These are phyloP conservation scores for Coemansia sp. DNA, from an alignment of 192 early-diverging fungal genomes.

Conservation along the genomic window DNA sequence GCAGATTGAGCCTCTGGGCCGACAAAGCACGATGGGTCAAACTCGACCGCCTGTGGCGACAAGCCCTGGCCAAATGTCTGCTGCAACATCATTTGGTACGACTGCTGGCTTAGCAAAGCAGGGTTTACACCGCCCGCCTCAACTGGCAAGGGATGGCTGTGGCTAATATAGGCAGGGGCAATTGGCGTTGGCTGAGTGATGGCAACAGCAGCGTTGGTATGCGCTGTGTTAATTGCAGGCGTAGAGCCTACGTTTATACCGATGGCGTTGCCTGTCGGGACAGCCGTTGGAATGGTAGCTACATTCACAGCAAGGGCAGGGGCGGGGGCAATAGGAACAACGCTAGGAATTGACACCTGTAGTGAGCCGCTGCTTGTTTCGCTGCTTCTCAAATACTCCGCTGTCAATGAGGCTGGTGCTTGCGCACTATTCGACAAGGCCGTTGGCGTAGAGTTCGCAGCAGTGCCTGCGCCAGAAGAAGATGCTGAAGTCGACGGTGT, in stretches of 20 bases:
- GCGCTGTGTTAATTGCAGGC: neutral
- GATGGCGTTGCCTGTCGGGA: neutral
- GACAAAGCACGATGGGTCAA: slow-evolving; percentile 43
- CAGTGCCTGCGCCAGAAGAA: neutral
- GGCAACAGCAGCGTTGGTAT: slow-evolving; percentile 5
- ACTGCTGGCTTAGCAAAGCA: slow-evolving; percentile 4
- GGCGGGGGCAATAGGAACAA: slow-evolving; percentile 8
- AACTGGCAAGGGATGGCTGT: neutral
- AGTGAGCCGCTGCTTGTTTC: neutral
- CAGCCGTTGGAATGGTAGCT: neutral
- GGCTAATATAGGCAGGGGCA: neutral
- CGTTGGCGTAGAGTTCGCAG: neutral
- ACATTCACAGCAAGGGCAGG: neutral
- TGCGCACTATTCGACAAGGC: neutral
- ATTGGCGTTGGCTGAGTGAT: slow-evolving; percentile 1
- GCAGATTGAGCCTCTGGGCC: slow-evolving; percentile 14
- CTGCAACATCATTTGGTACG: slow-evolving; percentile 24
- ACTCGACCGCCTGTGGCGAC: slow-evolving; percentile 36
- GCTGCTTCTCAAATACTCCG: neutral
- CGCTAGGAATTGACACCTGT: neutral
- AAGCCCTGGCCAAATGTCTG: slow-evolving; percentile 31
- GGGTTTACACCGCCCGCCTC: slow-evolving; percentile 11
- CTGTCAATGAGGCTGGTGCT: neutral
- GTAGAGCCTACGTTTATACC: neutral
- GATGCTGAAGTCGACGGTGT: slow-evolving; percentile 3